Conservation (phyloP, 345 rosid species). For the Lepidium didymum region DNA sequence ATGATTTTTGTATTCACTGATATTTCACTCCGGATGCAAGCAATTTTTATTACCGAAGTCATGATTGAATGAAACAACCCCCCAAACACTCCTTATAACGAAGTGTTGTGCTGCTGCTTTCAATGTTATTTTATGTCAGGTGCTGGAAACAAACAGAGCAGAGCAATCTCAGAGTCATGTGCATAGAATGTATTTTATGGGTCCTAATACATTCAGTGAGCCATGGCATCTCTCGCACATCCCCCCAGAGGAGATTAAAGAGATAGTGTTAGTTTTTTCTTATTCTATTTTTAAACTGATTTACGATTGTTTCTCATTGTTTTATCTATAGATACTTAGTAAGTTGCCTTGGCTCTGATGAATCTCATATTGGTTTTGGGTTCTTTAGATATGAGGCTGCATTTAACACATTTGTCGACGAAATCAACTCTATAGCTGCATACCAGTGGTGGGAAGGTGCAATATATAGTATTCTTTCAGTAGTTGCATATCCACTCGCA, state of each 20-base stretch:
- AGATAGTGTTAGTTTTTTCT: conserved; percentile 72
- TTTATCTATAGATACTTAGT: not conserved
- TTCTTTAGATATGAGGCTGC: conserved; percentile 84
- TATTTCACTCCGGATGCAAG: conserved; percentile 8
- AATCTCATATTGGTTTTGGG: conserved; percentile 16
- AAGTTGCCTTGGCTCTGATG: conserved; percentile 10
- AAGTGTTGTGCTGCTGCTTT: conserved; percentile 2
- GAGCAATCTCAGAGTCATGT: conserved; percentile 95
- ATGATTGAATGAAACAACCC: conserved; percentile 10
- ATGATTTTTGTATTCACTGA: not conserved
- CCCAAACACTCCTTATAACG: not conserved
- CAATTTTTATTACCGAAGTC: not conserved
- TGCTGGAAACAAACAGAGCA: conserved; percentile 94
- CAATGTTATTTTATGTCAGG: conserved; percentile 43
- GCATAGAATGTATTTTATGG: conserved; percentile 98
- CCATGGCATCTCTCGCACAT: conserved; percentile 97
- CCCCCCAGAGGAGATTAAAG: conserved; percentile 93
- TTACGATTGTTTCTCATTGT: conserved; percentile 14
- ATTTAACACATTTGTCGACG: conserved; percentile 90
- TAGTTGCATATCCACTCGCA: conserved; percentile 79
- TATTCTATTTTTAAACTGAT: conserved; percentile 3
- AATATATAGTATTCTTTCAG: conserved; percentile 66
- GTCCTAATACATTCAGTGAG: conserved; percentile 88
- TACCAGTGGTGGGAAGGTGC: conserved; percentile 99
- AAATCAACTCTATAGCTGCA: conserved; percentile 87